Percentiles rank a stretch among this genome's conserved stretches.
Conservation (phyloP, 1,284 basidiomycete genomes). For the Ganoderma boninense region DNA sequence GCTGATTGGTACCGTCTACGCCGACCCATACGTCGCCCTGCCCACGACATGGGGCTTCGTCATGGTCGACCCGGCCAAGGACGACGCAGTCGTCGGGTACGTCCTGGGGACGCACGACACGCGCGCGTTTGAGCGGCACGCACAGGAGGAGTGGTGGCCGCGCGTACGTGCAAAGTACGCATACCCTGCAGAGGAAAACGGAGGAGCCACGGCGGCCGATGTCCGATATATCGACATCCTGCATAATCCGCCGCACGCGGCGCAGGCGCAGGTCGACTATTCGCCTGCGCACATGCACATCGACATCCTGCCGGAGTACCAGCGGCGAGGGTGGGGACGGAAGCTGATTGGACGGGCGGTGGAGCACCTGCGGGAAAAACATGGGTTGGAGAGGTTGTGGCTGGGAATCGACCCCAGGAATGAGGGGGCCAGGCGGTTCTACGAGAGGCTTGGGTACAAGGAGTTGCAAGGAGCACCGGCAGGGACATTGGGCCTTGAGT, state of each 20-base stretch:
- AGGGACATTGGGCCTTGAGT: conserved; percentile 56
- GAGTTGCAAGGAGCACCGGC: conserved; percentile 56
- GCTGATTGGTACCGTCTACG: conserved; percentile 73
- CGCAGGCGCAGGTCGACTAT: conserved; percentile 58
- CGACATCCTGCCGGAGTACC: conserved; percentile 66
- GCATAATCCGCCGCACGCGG: conserved; percentile 55
- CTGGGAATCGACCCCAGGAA: conserved; percentile 69
- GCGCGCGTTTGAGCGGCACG: conserved; percentile 59
- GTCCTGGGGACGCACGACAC: conserved; percentile 68
- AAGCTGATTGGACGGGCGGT: conserved; percentile 62
- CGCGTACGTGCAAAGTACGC: conserved; percentile 61
- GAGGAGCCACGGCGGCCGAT: conserved; percentile 53
- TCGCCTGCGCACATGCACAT: conserved; percentile 75
- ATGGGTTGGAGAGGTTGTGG: conserved; percentile 62
- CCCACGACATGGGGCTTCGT: conserved; percentile 77
- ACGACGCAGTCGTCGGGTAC: conserved; percentile 64
- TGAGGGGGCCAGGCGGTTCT: conserved; percentile 62
- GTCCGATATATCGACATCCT: conserved; percentile 57
- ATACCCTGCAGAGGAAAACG: conserved; percentile 31
- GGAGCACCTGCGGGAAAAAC: conserved; percentile 52
- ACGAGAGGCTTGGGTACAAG: conserved; percentile 63
- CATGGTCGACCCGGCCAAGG: conserved; percentile 57
- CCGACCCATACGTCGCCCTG: conserved; percentile 76
- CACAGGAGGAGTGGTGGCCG: conserved; percentile 66
- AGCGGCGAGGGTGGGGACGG: conserved; percentile 69